phyloP scores from a whole-genome alignment of 139 green algal genomes.

The Zygnema cylindricum region DNA sequence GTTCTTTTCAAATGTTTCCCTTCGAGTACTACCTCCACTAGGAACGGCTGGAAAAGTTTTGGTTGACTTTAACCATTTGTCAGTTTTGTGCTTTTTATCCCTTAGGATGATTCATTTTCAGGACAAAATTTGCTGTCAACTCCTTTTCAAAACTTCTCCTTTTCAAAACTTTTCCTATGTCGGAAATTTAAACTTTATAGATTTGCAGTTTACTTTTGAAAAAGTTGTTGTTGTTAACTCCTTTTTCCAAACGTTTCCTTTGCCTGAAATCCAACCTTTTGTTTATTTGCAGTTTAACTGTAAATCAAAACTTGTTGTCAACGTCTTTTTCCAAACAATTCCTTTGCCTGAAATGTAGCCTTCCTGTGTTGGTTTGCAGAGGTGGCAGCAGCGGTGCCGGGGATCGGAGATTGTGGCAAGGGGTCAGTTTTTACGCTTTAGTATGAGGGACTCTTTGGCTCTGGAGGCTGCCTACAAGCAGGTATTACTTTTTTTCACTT shows the following conservation, averaged over 20 bases:
- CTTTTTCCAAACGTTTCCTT: conserved; percentile 29
- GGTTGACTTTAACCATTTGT: too few relatives aligned
- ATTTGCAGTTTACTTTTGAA: conserved; percentile 27
- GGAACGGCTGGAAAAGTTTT: too few relatives aligned
- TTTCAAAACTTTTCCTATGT: too few relatives aligned
- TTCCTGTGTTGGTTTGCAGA: conserved; percentile 46
- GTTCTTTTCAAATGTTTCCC: neutral
- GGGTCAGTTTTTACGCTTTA: conserved; percentile 51
- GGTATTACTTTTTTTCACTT: too few relatives aligned
- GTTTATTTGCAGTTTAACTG: neutral
- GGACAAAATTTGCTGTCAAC: too few relatives aligned
- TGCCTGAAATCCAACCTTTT: neutral
- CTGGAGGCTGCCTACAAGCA: conserved; percentile 53
- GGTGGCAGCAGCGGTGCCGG: conserved; percentile 24
- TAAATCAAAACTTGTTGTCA: neutral
- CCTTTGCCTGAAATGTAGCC: neutral
- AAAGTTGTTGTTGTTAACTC: conserved; percentile 25
- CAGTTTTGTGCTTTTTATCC: too few relatives aligned
- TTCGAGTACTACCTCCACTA: neutral
- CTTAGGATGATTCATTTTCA: too few relatives aligned
- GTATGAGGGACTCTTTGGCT: conserved; percentile 36
- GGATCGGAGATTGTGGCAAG: neutral
- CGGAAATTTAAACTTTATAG: neutral
- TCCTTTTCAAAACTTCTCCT: too few relatives aligned
- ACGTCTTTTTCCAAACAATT: neutral